phyloP scores from a whole-genome alignment of 164 flowering plant species.

The Amborella trichopoda region DNA sequence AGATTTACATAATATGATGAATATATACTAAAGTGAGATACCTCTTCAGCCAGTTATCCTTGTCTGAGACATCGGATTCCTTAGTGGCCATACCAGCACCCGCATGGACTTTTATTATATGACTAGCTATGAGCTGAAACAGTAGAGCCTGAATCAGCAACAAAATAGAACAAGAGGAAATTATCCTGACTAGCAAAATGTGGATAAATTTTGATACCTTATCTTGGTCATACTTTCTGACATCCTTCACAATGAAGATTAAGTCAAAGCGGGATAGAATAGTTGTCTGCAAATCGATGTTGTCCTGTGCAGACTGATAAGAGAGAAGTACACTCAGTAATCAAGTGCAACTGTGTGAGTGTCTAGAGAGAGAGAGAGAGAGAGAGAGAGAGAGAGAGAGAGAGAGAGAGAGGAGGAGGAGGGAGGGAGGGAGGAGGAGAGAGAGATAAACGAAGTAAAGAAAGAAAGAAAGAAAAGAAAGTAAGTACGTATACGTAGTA shows the following conservation, averaged over 20 bases:
- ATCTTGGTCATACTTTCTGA: slow-evolving; percentile 82
- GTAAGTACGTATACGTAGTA: too few relatives aligned
- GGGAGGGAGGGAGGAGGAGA: too few relatives aligned
- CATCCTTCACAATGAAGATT: slow-evolving; percentile 92
- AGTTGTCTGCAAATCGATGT: slow-evolving; percentile 95
- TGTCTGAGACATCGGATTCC: slow-evolving; percentile 46
- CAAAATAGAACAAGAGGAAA: neutral
- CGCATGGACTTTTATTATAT: slow-evolving; percentile 85
- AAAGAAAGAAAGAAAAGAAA: too few relatives aligned
- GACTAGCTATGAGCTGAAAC: slow-evolving; percentile 83
- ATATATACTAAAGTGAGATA: too few relatives aligned
- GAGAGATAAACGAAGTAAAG: too few relatives aligned
- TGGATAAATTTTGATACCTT: slow-evolving; percentile 82
- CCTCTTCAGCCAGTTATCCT: slow-evolving; percentile 97
- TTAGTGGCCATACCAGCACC: slow-evolving; percentile 43
- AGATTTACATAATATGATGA: too few relatives aligned
- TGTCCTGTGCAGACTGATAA: slow-evolving; percentile 99
- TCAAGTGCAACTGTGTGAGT: too few relatives aligned
- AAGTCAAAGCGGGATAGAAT: slow-evolving; percentile 97
- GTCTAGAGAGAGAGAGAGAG: too few relatives aligned
- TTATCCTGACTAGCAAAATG: too few relatives aligned
- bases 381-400: too few relatives aligned
- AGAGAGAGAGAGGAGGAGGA: too few relatives aligned
- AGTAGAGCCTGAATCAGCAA: slow-evolving; percentile 4
- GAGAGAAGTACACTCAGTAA: too few relatives aligned